These are phyloP conservation scores for Bauhinia variegata DNA, from an alignment of 306 rosid genomes.

Conservation along the genomic window DNA sequence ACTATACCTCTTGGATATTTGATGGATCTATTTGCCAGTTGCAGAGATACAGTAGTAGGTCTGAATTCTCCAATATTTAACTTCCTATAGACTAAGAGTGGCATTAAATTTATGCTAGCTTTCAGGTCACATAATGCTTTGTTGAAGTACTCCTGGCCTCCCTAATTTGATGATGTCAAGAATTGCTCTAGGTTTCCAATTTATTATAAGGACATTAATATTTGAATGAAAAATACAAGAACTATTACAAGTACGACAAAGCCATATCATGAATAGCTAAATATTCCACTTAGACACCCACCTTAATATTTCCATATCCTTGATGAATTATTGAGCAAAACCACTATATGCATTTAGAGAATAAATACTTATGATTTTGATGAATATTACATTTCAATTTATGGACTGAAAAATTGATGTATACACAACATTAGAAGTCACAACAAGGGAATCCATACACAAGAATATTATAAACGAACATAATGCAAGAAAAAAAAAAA, in stretches of 20 bases:
- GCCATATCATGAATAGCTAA: no score
- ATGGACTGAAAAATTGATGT: neutral
- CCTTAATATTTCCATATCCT: conserved; percentile 96
- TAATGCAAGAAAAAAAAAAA: no score
- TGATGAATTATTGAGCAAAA: conserved; percentile 95
- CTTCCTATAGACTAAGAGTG: no score
- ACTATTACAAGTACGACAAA: neutral
- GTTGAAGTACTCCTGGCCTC: no score
- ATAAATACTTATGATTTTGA: conserved; percentile 68
- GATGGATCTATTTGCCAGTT: no score
- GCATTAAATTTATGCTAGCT: no score
- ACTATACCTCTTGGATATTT: no score
- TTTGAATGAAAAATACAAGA: neutral
- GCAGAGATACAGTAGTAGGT: no score
- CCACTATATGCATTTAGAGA: conserved; percentile 99
- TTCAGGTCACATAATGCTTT: no score
- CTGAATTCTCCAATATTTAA: no score
- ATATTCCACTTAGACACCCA: conserved; percentile 34
- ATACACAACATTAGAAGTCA: no score
- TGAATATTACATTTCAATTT: neutral
- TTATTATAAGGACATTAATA: conserved; percentile 4
- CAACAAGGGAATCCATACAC: no score
- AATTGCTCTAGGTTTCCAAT: conserved; percentile 81
- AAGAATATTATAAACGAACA: neutral
- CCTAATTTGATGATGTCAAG: conserved; percentile 93